phyloP scores from a whole-genome alignment of 1,284 basidiomycete species.

The Porphyrellus sp. region DNA sequence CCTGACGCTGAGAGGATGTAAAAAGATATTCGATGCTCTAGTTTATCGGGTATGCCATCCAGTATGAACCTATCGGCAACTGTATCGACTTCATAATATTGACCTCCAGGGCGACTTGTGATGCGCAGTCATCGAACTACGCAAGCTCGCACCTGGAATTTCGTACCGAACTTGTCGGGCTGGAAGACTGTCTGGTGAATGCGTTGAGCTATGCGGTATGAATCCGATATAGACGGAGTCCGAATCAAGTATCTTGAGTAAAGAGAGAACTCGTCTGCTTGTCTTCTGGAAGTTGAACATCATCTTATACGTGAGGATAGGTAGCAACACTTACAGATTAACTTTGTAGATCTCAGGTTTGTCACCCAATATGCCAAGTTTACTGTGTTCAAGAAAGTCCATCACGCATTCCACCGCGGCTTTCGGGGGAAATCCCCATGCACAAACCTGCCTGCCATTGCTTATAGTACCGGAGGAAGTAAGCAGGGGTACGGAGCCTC shows the following conservation, averaged over 20 bases:
- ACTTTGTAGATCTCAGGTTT: conserved; percentile 47
- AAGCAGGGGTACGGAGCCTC: conserved; percentile 35
- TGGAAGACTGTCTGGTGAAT: conserved; percentile 57
- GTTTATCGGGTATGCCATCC: conserved; percentile 12
- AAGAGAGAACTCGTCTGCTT: conserved; percentile 39
- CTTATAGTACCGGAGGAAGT: conserved; percentile 54
- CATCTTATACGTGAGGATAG: neutral
- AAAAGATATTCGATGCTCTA: conserved; percentile 20
- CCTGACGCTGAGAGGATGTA: conserved; percentile 67
- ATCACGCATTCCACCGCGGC: conserved; percentile 38
- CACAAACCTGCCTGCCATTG: conserved; percentile 50
- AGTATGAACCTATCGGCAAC: conserved; percentile 10
- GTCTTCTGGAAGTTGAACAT: conserved; percentile 30
- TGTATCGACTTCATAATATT: conserved; percentile 9
- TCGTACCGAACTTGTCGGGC: conserved; percentile 37
- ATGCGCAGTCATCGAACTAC: conserved; percentile 50
- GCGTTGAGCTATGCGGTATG: conserved; percentile 60
- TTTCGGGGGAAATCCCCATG: conserved; percentile 60
- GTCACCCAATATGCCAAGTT: conserved; percentile 40
- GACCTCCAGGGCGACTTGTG: neutral
- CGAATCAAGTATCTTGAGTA: conserved; percentile 54
- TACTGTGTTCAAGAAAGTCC: conserved; percentile 43
- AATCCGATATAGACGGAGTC: conserved; percentile 55
- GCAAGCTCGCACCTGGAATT: conserved; percentile 52
- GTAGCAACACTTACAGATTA: conserved; percentile 42